Percentiles rank a stretch among this genome's conserved stretches.
phyloP scores from a whole-genome alignment of 1,284 basidiomycete species.

The Malassezia pachydermatis region DNA sequence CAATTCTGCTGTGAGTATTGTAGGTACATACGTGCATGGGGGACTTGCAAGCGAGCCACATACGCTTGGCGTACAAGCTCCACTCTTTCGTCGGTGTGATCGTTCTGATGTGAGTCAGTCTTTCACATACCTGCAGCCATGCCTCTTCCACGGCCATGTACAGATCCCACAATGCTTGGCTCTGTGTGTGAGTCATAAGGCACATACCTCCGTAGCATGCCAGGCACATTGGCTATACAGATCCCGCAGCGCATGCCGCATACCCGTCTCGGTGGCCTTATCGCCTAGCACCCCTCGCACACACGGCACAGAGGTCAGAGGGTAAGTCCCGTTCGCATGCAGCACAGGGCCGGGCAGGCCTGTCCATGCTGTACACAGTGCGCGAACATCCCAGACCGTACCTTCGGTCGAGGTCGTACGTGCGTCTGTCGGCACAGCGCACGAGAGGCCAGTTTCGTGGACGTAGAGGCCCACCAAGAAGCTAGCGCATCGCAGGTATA shows the following conservation, averaged over 20 bases:
- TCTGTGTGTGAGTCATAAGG: no score
- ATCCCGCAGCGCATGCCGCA: constrained; percentile 2
- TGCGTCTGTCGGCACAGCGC: not conserved
- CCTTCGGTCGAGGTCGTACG: not conserved
- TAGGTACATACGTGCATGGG: constrained; percentile 20
- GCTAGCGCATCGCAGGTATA: constrained; percentile 23
- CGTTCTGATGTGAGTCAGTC: constrained; percentile 12
- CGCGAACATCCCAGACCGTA: not conserved
- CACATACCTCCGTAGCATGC: constrained; percentile 18
- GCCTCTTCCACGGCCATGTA: constrained; percentile 29
- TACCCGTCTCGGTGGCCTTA: no score
- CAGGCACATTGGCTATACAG: constrained; percentile 16
- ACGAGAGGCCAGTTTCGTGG: not conserved
- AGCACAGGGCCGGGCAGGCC: constrained; percentile 11
- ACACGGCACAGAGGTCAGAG: constrained; percentile 2
- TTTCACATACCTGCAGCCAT: no score
- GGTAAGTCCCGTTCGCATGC: constrained; percentile 6
- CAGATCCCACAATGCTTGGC: constrained; percentile 27
- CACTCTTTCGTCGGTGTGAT: constrained; percentile 6
- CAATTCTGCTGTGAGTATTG: constrained; percentile 7
- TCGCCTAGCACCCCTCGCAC: not conserved
- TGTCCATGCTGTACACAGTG: constrained; percentile 2
- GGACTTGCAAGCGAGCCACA: constrained; percentile 28
- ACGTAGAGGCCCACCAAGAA: no score
- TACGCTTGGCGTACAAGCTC: constrained; percentile 29